Evolutionary conservation across 1,139 yeast genomes (phyloP), one percentile per base, ranked within the genome.

Genomic region (Candida gigantensis): DNA sequence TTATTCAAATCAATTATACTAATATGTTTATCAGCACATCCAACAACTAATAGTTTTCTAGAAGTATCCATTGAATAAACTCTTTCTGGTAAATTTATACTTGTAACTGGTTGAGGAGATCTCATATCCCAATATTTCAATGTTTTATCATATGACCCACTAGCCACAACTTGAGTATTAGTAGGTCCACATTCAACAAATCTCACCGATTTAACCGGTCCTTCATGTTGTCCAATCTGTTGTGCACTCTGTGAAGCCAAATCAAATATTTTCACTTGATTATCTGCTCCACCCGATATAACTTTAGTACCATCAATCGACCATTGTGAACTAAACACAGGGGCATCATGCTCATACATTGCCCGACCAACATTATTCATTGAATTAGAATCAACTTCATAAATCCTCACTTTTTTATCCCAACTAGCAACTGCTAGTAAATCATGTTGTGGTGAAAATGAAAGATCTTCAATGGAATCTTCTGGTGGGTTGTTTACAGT

Each of bases 141-240:
- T 0, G 97, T 89, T 62, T 89, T 89, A 61, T 94, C 98, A 97
- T 97, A 92, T 5, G 97, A 87, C 10, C 96, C 96, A 30, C 92
- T 80, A 2, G 90, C 97, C 18, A 92, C 80, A 43, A 87, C 87
- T 30, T 84, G 96, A 0, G 88, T 77, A 52, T 82, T 84, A 20
- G 81, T 69, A 7, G 92, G 89, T 0, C 95, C 95, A 57, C 92
- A 84, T 45, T 82, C 84, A 8, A 88, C 95, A 43, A 77, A 81
- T 42, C 95, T 69, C 20, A 92, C 86, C 16, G 78, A 60, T 42
- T 74, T 77, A 10, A 94, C 95, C 0, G 97, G 76, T 2, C 82
- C 88, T 55, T 84, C 90, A 62, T 94, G 98, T 4, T 72, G 74
- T 4, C 97, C 98, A 31, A 94, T 76, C 51, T 88, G 95, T 48